Conservation (phyloP, 148 eudicot species). For the Amaranthus cruentus region DNA sequence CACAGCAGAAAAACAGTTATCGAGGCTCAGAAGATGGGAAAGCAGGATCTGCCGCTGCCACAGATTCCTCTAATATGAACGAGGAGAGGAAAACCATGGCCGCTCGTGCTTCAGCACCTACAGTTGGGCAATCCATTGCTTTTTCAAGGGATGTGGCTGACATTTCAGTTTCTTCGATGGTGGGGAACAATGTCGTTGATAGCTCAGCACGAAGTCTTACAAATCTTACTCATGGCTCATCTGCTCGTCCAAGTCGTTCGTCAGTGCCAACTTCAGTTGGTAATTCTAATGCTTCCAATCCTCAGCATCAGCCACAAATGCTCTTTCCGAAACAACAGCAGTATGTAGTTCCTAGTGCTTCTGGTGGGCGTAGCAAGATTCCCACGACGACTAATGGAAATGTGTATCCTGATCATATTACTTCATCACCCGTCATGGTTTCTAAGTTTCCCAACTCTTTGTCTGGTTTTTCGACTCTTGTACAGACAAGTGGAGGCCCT, state of each 20-base stretch:
- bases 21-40: constrained; percentile 55
- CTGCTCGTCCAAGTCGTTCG: constrained; percentile 39
- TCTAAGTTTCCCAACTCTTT: constrained; percentile 57
- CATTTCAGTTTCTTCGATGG: constrained; percentile 19
- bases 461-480: constrained; percentile 52
- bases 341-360: constrained; percentile 34
- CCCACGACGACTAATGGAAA: constrained; percentile 52
- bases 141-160: constrained; percentile 69
- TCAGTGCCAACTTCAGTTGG: constrained; percentile 30
- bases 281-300: constrained; percentile 30
- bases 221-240: constrained; percentile 33
- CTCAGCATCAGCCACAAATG: constrained; percentile 44
- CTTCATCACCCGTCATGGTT: constrained; percentile 47
- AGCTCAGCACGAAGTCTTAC: constrained; percentile 58
- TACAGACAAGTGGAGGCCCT: constrained; percentile 47
- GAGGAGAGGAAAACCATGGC: constrained; percentile 58
- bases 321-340: constrained; percentile 40
- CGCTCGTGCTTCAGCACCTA: constrained; percentile 30
- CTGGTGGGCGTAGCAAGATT: constrained; percentile 46
- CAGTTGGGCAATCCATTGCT: constrained; percentile 73
- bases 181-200: constrained; percentile 49
- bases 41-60: constrained; percentile 29
- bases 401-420: constrained; percentile 52
- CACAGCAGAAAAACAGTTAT: constrained; percentile 53
- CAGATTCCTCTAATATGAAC: constrained; percentile 43